Percentiles rank a stretch among this genome's conserved stretches.
Conservation (phyloP, 139 green algal species). For the Yamagishiella unicocca region DNA sequence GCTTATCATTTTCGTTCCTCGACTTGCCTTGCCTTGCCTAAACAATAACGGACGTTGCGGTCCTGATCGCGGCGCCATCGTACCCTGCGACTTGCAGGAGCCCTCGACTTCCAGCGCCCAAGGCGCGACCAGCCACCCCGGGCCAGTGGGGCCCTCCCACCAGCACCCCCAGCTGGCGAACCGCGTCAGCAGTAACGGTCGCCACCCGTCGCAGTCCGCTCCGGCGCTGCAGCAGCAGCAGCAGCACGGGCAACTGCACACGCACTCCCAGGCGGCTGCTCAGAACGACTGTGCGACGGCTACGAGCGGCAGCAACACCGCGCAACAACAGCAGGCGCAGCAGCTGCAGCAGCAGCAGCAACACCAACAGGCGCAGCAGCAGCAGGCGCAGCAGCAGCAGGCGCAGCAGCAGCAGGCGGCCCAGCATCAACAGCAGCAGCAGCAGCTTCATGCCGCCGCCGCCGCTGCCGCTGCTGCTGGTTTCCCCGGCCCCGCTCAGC, state of each 20-base stretch:
- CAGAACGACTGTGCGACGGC: too few species aligned
- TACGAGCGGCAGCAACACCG: constrained; percentile 16
- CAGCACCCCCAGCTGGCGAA: neutral
- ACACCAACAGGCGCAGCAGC: too few species aligned
- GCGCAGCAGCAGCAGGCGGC: neutral
- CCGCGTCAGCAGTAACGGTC: constrained; percentile 18
- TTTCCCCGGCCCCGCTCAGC: neutral
- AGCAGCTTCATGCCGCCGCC: constrained; percentile 13
- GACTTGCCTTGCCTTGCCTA: too few species aligned
- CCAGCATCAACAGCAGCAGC: neutral
- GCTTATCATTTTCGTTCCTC: too few species aligned
- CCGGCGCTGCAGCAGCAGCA: constrained; percentile 1
- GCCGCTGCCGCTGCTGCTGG: too few species aligned
- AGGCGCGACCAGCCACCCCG: neutral
- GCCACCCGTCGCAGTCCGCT: neutral
- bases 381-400: constrained; percentile 12
- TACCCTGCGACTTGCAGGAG: constrained; percentile 7
- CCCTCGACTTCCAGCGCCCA: constrained; percentile 3
- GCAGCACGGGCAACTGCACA: too few species aligned
- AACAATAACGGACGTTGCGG: too few species aligned
- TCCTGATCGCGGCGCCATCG: too few species aligned
- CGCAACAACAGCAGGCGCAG: too few species aligned
- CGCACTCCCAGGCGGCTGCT: too few species aligned
- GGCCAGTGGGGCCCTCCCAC: neutral
- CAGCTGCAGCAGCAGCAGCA: constrained; percentile 11